Evolutionary conservation across 352 stramenopile genomes (phyloP).

Genomic region (Elongisporangium anandrum): DNA sequence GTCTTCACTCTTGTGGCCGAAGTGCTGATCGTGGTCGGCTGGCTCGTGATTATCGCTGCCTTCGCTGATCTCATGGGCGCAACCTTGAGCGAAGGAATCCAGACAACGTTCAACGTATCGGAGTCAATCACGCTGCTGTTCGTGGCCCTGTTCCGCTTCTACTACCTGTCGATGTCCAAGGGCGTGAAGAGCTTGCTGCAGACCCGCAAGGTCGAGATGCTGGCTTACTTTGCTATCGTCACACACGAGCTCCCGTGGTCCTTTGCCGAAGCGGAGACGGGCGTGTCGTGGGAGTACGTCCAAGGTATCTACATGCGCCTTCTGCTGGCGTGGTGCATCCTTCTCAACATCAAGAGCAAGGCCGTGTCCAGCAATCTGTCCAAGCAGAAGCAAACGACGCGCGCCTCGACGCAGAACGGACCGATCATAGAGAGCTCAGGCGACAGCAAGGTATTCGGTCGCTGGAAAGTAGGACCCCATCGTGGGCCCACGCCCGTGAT

Average conservation of each 20-base stretch:
- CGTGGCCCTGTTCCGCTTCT: constrained; percentile 16
- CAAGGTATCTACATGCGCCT: constrained; percentile 12
- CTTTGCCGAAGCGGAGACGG: constrained; percentile 6
- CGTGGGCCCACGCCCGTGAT: not conserved
- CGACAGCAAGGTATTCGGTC: not conserved
- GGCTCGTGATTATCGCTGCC: constrained; percentile 1
- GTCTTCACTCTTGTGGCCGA: constrained; percentile 23
- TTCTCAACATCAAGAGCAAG: constrained; percentile 13
- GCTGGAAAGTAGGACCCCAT: not conserved
- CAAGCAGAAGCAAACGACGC: not conserved
- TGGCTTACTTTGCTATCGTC: constrained; percentile 9
- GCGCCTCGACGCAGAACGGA: not conserved
- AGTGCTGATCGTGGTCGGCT: constrained; percentile 10
- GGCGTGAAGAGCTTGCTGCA: constrained; percentile 2
- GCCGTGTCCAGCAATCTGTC: constrained; percentile 2
- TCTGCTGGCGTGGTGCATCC: constrained; percentile 9
- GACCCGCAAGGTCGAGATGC: constrained; percentile 11
- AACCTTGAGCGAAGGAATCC: constrained; percentile 5
- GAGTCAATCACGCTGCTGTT: constrained; percentile 13
- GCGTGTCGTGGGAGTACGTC: constrained; percentile 12
- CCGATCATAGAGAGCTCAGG: not conserved
- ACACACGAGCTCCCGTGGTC: constrained; percentile 14
- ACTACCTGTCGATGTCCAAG: constrained; percentile 11
- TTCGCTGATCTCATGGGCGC: not conserved
- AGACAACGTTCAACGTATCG: constrained; percentile 7